Evolutionary conservation across 2,329 filamentous ascomycete genomes (phyloP).

Genomic region (Apiospora saccharicola): DNA sequence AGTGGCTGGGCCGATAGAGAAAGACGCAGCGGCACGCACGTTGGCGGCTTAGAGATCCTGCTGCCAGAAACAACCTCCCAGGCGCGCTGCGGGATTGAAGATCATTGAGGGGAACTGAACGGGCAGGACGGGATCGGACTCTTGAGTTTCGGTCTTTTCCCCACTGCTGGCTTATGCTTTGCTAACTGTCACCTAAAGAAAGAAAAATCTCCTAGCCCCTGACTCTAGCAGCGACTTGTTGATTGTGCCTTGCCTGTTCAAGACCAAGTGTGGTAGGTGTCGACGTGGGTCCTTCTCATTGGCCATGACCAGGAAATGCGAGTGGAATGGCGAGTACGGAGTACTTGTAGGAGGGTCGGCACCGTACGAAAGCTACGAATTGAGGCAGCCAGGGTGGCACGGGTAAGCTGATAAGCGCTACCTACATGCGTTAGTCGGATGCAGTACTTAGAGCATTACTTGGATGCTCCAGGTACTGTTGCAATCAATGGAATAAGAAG

Average conservation of each 20-base stretch:
- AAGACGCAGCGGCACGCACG: neutral
- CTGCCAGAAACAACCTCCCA: neutral
- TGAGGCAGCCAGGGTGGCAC: slow-evolving; percentile 10
- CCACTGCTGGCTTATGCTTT: slow-evolving; percentile 20
- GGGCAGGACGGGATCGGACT: slow-evolving; percentile 17
- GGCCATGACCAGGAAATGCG: slow-evolving; percentile 30
- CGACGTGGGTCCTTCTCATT: slow-evolving; percentile 45
- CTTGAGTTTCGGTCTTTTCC: slow-evolving; percentile 1
- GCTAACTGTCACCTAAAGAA: slow-evolving; percentile 23
- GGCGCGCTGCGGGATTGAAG: slow-evolving; percentile 16
- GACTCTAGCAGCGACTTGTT: slow-evolving; percentile 30
- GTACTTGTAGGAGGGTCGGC: slow-evolving; percentile 20
- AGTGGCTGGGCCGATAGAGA: neutral
- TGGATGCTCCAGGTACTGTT: slow-evolving; percentile 1
- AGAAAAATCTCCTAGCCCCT: slow-evolving; percentile 35
- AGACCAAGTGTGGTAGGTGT: slow-evolving; percentile 33
- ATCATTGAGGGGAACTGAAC: slow-evolving; percentile 17
- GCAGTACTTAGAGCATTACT: slow-evolving; percentile 4
- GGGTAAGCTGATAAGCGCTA: slow-evolving; percentile 19
- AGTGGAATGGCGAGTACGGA: neutral
- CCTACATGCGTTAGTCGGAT: slow-evolving; percentile 5
- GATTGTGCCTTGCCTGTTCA: slow-evolving; percentile 23
- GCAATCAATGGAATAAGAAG: slow-evolving; percentile 4
- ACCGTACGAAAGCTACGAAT: slow-evolving; percentile 13
- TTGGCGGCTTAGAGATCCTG: neutral